Evolutionary conservation across 768 basidiomycete genomes (phyloP).

Genomic region (Tylopilus vinaceipallidus): DNA sequence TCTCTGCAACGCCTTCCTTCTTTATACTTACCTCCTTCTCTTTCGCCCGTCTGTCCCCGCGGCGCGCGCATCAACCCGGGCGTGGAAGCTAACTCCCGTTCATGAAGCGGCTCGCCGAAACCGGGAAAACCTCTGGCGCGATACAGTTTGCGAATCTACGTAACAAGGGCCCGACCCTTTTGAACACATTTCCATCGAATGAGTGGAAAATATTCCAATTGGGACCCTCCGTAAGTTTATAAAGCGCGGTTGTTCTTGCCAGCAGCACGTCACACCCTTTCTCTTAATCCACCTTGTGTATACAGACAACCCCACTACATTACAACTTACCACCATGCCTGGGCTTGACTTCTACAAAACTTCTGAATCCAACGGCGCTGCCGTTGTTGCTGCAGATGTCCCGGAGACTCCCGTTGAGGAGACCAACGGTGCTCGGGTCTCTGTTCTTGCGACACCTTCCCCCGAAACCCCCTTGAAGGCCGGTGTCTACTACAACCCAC

Average conservation of each 20-base stretch:
- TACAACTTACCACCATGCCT: slow-evolving; percentile 27
- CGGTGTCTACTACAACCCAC: slow-evolving; percentile 59
- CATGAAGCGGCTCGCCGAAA: slow-evolving; percentile 9
- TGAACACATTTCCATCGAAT: slow-evolving; percentile 8
- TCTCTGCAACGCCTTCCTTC: slow-evolving; percentile 7
- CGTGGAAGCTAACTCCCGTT: slow-evolving; percentile 7
- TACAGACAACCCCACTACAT: slow-evolving; percentile 9
- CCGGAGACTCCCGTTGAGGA: slow-evolving; percentile 7
- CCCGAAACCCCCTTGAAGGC: slow-evolving; percentile 12
- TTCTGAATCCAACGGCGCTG: slow-evolving; percentile 1
- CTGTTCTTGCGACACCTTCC: slow-evolving; percentile 1
- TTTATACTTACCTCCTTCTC: slow-evolving; percentile 5
- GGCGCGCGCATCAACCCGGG: neutral
- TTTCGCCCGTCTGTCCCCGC: slow-evolving; percentile 27
- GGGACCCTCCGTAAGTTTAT: slow-evolving; percentile 17
- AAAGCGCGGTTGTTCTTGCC: slow-evolving; percentile 7
- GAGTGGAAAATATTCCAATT: slow-evolving; percentile 15
- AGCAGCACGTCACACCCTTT: neutral
- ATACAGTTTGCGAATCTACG: slow-evolving; percentile 18
- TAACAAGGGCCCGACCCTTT: slow-evolving; percentile 26
- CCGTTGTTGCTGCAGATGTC: neutral
- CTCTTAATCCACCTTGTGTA: slow-evolving; percentile 24
- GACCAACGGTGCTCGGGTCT: neutral
- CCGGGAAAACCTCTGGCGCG: slow-evolving; percentile 8
- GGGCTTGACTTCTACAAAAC: slow-evolving; percentile 34